Evolutionary conservation across 306 rosid genomes (phyloP), one percentile per base, ranked within the genome.

Genomic region (Rubus idaeus): DNA sequence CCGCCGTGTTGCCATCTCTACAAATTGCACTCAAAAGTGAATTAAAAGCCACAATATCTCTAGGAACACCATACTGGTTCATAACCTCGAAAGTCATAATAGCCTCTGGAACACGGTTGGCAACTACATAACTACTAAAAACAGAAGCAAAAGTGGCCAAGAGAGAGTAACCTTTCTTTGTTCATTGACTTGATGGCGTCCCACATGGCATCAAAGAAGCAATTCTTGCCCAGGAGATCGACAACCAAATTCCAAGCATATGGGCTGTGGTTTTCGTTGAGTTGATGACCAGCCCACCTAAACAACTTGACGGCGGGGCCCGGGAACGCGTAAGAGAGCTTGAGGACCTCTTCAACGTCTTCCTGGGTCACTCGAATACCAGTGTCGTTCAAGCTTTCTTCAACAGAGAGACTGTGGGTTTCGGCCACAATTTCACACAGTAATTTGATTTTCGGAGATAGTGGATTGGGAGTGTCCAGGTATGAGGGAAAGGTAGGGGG

Each of bases 171-270:
- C 18, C 88, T 74, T 50, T 84, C 83, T 1, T 14, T 14, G 10
- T 70, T 70, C 94, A 88, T 88, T 4, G 91, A 89, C 26, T 83
- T 91, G 5, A 91, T 77, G 8, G 91, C 90, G n/a, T 85, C 90
- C 97, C 91, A 89, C 92, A 89, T 88, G 0, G 89, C 88, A 37
- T 88, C 94, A 8, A 89, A 91, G 68, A 82, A 76, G 20, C 77
- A 81, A 4, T 82, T 88, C 71, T 89, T 88, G 5, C 97, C 97
- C 39, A 89, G 72, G 12, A 88, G 30, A 71, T 91, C 92, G 8
- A 91, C 82, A 13, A 89, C 86, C 58, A 91, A 78, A 68, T 91
- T 91, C 94, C 92, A 91, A 0, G 97, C 70, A 30, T 89, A 86
- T 1, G 94, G 97, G 60, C 87, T 86, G 81, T 89, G 94, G 16